Conservation (phyloP, 1,284 basidiomycete species). For the Fomitopsis pinicola region DNA sequence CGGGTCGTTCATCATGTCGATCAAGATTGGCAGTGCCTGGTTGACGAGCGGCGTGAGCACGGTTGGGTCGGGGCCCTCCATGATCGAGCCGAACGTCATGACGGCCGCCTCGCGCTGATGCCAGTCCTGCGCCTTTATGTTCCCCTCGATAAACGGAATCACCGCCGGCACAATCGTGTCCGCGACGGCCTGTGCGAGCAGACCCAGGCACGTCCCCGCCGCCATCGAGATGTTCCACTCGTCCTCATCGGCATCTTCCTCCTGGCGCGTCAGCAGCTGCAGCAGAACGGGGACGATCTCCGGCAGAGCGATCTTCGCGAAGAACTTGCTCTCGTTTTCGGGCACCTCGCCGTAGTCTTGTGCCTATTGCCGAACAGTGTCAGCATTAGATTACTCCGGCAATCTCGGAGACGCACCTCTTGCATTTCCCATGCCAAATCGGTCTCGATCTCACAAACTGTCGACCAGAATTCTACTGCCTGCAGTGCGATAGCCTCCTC, state of each 20-base stretch:
- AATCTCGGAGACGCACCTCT: slow-evolving; percentile 53
- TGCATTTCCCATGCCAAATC: slow-evolving; percentile 90
- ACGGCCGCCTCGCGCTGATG: slow-evolving; percentile 94
- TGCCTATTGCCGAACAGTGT: slow-evolving; percentile 48
- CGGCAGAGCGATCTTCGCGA: slow-evolving; percentile 90
- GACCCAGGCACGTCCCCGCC: slow-evolving; percentile 88
- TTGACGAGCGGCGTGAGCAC: slow-evolving; percentile 89
- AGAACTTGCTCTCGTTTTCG: slow-evolving; percentile 84
- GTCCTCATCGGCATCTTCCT: slow-evolving; percentile 97
- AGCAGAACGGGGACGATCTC: slow-evolving; percentile 95
- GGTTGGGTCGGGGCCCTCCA: slow-evolving; percentile 90
- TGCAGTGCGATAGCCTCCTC: slow-evolving; percentile 94
- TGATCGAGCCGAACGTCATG: slow-evolving; percentile 97
- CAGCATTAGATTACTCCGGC: not conserved
- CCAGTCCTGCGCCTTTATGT: slow-evolving; percentile 94
- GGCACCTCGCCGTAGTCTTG: slow-evolving; percentile 90
- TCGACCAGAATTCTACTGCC: slow-evolving; percentile 99
- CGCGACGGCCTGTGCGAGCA: slow-evolving; percentile 88
- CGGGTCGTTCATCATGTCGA: slow-evolving; percentile 91
- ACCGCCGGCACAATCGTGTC: slow-evolving; percentile 91
- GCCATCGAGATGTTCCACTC: slow-evolving; percentile 99
- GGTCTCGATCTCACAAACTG: slow-evolving; percentile 97
- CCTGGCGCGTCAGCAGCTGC: slow-evolving; percentile 86
- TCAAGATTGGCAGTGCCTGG: slow-evolving; percentile 91
- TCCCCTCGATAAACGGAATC: slow-evolving; percentile 96